phyloP scores from a whole-genome alignment of 768 basidiomycete genomes.

The Lanmaoa pseudosensibilis region DNA sequence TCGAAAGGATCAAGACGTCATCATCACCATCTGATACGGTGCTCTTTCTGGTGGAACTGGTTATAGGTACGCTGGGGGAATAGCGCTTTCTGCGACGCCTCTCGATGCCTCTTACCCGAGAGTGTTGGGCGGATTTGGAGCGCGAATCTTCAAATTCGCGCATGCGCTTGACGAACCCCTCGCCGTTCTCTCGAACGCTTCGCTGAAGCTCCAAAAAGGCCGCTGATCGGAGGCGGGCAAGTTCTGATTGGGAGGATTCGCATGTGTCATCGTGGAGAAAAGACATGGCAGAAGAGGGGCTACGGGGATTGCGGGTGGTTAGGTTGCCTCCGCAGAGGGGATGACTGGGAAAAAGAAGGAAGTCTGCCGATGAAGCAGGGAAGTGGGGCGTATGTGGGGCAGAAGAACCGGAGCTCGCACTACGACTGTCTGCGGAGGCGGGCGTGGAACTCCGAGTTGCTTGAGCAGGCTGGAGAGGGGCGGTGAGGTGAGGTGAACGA shows the following conservation, averaged over 20 bases:
- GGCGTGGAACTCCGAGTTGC: slow-evolving; percentile 32
- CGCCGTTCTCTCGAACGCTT: slow-evolving; percentile 62
- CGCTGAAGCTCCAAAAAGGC: slow-evolving; percentile 67
- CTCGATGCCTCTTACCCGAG: slow-evolving; percentile 40
- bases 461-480: slow-evolving; percentile 15
- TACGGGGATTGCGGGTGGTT: slow-evolving; percentile 13
- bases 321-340: slow-evolving; percentile 6
- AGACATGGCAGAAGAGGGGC: slow-evolving; percentile 25
- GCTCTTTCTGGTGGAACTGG: slow-evolving; percentile 18
- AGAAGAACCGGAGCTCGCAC: slow-evolving; percentile 26
- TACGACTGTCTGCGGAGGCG: slow-evolving; percentile 30
- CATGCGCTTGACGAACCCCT: slow-evolving; percentile 71
- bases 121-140: slow-evolving; percentile 39
- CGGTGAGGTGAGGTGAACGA: slow-evolving; percentile 4
- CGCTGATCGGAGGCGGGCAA: slow-evolving; percentile 52
- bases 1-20: slow-evolving; percentile 55
- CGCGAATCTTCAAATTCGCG: slow-evolving; percentile 64
- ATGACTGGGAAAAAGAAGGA: slow-evolving; percentile 41
- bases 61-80: slow-evolving; percentile 23
- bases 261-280: slow-evolving; percentile 21
- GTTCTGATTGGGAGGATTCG: slow-evolving; percentile 30
- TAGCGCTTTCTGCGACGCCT: slow-evolving; percentile 45
- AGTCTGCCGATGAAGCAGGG: slow-evolving; percentile 50
- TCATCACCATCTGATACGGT: slow-evolving; percentile 43
- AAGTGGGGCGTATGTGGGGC: slow-evolving; percentile 39